Conservation (phyloP, 805 yeast genomes). For the Candida railenensis region DNA sequence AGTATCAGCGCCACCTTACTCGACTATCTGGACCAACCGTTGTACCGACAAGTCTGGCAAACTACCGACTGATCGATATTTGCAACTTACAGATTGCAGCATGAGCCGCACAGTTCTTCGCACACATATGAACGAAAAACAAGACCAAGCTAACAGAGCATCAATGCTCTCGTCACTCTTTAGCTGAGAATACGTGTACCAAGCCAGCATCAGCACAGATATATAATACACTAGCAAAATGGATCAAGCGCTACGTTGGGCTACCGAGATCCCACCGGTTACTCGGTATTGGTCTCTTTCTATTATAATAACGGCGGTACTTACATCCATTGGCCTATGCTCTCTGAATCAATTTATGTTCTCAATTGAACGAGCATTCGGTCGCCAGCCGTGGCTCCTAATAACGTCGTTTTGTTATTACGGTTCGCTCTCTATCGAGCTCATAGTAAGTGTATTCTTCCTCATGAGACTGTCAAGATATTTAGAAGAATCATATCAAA, state of each 20-base stretch:
- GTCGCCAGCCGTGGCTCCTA: conserved; percentile 37
- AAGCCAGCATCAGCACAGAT: too few species aligned
- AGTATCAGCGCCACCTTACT: too few species aligned
- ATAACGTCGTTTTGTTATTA: conserved; percentile 33
- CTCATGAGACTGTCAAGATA: conserved; percentile 17
- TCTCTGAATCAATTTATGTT: conserved; percentile 19
- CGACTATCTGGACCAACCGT: too few species aligned
- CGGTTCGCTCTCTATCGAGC: conserved; percentile 22
- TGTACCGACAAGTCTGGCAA: too few species aligned
- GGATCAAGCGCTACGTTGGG: conserved; percentile 17
- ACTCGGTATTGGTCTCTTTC: conserved; percentile 27
- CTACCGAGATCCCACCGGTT: conserved; percentile 17
- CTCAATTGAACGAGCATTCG: conserved; percentile 24
- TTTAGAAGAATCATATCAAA: conserved; percentile 24
- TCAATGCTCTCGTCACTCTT: too few species aligned
- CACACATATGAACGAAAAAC: too few species aligned
- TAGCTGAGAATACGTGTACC: too few species aligned
- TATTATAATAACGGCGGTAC: conserved; percentile 19
- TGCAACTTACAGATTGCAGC: too few species aligned
- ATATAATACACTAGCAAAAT: too few species aligned
- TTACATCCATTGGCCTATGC: conserved; percentile 19
- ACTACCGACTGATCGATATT: too few species aligned
- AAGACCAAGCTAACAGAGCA: too few species aligned
- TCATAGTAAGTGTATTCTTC: conserved; percentile 19
- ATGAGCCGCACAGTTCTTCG: too few species aligned